A percentile compares a stretch with the other conserved stretches of the same genome.
Conservation (phyloP, 78 protist genomes). For the Fonticula alba region DNA sequence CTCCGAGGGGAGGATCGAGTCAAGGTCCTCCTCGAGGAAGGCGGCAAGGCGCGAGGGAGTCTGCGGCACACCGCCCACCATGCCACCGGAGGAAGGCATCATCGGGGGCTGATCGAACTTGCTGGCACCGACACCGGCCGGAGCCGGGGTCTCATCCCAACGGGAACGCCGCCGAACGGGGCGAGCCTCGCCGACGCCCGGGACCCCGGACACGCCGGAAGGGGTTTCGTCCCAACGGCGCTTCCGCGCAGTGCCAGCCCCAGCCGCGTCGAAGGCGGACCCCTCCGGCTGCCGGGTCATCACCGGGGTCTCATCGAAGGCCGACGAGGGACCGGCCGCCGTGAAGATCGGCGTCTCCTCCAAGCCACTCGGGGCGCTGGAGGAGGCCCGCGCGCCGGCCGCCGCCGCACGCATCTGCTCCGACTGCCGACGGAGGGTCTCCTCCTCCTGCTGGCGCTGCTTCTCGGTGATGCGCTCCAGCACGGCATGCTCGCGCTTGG, state of each 20-base stretch:
- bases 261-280: no score
- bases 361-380: background rate
- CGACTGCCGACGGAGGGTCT: background rate
- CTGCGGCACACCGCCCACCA: constrained; percentile 43
- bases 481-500: background rate
- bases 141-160: constrained; percentile 70
- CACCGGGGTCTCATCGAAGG: background rate
- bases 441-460: background rate
- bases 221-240: constrained; percentile 10
- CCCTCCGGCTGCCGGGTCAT: no score
- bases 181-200: background rate
- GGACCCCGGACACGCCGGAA: background rate
- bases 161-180: constrained; percentile 16
- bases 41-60: constrained; percentile 73
- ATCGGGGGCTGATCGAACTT: background rate
- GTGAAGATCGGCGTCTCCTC: background rate
- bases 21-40: constrained; percentile 84
- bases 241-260: background rate
- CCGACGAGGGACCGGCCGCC: background rate
- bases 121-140: background rate
- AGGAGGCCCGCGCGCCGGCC: background rate
- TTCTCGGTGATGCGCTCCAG: background rate
- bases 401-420: background rate
- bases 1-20: constrained; percentile 69
- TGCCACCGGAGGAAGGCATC: background rate